Conservation (phyloP, 2,329 filamentous ascomycete genomes). For the Phaeophleospora eucalypticola region DNA sequence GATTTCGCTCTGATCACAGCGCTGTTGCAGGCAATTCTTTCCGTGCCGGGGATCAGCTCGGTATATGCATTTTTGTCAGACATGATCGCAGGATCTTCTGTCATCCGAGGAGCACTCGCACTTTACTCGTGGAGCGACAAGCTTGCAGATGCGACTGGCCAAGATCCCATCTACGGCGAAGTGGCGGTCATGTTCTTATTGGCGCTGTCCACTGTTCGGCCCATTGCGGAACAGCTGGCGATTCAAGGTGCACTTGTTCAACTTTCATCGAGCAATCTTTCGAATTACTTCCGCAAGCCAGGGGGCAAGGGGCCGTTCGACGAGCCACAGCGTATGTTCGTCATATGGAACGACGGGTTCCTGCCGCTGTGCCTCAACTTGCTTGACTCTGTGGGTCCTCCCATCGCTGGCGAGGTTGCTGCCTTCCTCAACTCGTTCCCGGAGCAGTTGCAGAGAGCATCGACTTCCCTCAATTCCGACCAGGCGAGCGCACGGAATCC, state of each 20-base stretch:
- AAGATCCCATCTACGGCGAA: constrained; percentile 89
- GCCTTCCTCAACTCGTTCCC: constrained; percentile 88
- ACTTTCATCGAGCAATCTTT: constrained; percentile 73
- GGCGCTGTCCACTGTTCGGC: constrained; percentile 75
- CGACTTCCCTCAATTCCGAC: constrained; percentile 65
- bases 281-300: constrained; percentile 65
- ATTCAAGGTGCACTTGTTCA: constrained; percentile 79
- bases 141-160: constrained; percentile 65
- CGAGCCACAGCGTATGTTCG: constrained; percentile 70
- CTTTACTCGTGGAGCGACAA: constrained; percentile 93
- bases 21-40: constrained; percentile 78
- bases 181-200: constrained; percentile 85
- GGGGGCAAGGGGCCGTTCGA: constrained; percentile 76
- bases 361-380: constrained; percentile 86
- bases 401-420: constrained; percentile 77
- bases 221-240: constrained; percentile 83
- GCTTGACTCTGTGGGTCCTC: constrained; percentile 72
- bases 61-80: constrained; percentile 42
- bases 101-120: constrained; percentile 74
- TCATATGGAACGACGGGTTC: constrained; percentile 84
- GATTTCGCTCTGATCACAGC: constrained; percentile 86
- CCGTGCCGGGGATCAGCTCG: constrained; percentile 67
- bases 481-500: constrained; percentile 37
- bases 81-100: constrained; percentile 57
- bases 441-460: constrained; percentile 67